Percentiles rank a stretch among this genome's conserved stretches.
Conservation (phyloP, 371 early-diverging fungal species). For the Actinomortierella wolfii region DNA sequence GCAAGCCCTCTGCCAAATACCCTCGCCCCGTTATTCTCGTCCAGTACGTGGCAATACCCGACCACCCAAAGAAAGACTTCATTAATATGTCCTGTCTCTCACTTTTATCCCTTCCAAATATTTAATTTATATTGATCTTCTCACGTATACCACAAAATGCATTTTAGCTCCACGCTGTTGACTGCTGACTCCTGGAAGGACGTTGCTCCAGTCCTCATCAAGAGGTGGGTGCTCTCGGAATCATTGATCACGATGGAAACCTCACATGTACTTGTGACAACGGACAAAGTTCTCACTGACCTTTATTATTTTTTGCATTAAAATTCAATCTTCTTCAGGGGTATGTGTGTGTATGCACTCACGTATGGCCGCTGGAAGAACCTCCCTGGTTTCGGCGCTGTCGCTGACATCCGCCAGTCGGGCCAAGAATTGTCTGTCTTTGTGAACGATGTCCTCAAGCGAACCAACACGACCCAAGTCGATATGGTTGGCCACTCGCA, state of each 20-base stretch:
- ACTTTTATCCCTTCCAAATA: too few species aligned
- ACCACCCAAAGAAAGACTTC: too few species aligned
- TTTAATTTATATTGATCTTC: too few species aligned
- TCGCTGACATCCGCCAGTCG: background rate
- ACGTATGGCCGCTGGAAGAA: constrained; percentile 9
- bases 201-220: background rate
- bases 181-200: background rate
- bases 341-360: constrained; percentile 12
- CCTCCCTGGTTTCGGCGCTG: constrained; percentile 1
- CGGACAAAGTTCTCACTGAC: too few species aligned
- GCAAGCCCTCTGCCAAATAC: constrained; percentile 7
- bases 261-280: too few species aligned
- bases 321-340: too few species aligned
- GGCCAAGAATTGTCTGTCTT: background rate
- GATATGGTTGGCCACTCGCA: constrained; percentile 12
- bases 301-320: too few species aligned
- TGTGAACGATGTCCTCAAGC: constrained; percentile 2
- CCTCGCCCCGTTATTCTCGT: constrained; percentile 17
- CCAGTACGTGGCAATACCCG: too few species aligned
- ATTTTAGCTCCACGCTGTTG: background rate
- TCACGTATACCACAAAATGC: too few species aligned
- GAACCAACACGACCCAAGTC: background rate
- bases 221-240: background rate
- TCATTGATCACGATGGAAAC: too few species aligned
- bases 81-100: too few species aligned